Evolutionary conservation across 2,329 filamentous ascomycete genomes (phyloP), one percentile per base, ranked within the genome.

Genomic region (Sporothrix inflata): DNA sequence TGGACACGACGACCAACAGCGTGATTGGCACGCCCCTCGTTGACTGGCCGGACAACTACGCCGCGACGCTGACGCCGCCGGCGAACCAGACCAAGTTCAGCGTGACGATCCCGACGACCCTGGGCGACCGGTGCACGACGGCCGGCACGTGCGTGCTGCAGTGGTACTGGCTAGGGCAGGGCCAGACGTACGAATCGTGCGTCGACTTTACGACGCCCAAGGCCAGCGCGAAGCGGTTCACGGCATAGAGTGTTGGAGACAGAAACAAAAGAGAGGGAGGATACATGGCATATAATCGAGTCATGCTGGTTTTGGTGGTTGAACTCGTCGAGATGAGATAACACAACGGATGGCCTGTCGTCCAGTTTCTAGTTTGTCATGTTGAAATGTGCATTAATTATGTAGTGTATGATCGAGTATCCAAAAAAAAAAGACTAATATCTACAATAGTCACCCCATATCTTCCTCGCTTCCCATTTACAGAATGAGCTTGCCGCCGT

Each of bases 181-280:
- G 80, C 72, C 89, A 91, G 83, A 90, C 88, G 12, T 91, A 91
- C 77, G 86, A 89, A 81, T 84, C 85, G 67, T 91, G 89, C 79
- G 81, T 90, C 69, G 89, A 91, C 77, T 90, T 91, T 70, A 76
- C 74, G 49, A 73, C 73, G 49, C 60, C 60, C 21, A 55, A 68
- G 21, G 24, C 67, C 12, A 30, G 19, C 21, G n/a, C 40, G 6
- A 67, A 63, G 34, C 45, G 14, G n/a, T 40, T 69, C 24, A 60
- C 69, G 55, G 71, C 66, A 24, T 69, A 67, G 24, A 27, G 6
- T 16, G 49, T 9, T 1, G 2, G n/a, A 21, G 47, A 24, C n/a
- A n/a, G n/a, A n/a, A n/a, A n/a, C n/a, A n/a, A n/a, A n/a, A n/a
- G n/a, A n/a, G n/a, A n/a, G n/a, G n/a, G n/a, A n/a, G n/a, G n/a